phyloP scores from a whole-genome alignment of 2,329 filamentous ascomycete genomes.

The Colletotrichum chlorophyti region DNA sequence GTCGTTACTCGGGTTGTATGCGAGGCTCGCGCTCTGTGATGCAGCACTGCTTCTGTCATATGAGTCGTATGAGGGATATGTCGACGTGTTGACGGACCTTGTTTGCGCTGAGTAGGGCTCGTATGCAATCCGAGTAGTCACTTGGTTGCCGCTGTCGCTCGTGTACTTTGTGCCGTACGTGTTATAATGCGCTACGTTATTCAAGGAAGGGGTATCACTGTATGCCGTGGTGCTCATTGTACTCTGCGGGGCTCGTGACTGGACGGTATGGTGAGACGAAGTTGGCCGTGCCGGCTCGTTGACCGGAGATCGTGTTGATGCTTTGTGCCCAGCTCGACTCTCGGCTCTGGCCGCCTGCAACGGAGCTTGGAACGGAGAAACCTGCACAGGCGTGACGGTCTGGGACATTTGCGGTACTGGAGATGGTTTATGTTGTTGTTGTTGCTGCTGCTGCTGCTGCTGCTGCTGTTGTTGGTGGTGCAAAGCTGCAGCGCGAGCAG shows the following conservation, averaged over 20 bases:
- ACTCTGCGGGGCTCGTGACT: conserved; percentile 44
- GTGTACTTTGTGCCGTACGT: conserved; percentile 31
- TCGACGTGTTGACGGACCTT: conserved; percentile 11
- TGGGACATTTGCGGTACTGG: conserved; percentile 37
- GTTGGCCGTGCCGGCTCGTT: conserved; percentile 33
- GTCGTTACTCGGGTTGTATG: conserved; percentile 27
- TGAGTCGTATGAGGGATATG: conserved; percentile 32
- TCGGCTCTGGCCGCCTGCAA: conserved; percentile 34
- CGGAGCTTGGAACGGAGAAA: conserved; percentile 39
- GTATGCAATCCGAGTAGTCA: conserved; percentile 12
- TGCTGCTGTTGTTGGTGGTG: conserved; percentile 35
- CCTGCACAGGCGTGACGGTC: conserved; percentile 33
- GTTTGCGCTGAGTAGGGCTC: conserved; percentile 28
- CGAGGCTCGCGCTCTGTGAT: conserved; percentile 27
- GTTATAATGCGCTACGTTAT: conserved; percentile 30
- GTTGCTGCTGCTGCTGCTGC: conserved; percentile 36
- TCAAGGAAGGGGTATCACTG: conserved; percentile 31
- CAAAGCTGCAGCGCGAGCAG: conserved; percentile 29
- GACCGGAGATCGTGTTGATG: conserved; percentile 38
- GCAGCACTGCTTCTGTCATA: conserved; percentile 39
- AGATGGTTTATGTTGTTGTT: conserved; percentile 37
- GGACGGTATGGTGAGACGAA: conserved; percentile 34
- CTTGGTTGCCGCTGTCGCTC: conserved; percentile 8
- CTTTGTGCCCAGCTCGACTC: conserved; percentile 43
- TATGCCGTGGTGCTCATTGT: conserved; percentile 20